Evolutionary conservation across 2,329 filamentous ascomycete species (phyloP), one percentile per base, ranked within the genome.

Genomic region (Fusarium sambucinum): DNA sequence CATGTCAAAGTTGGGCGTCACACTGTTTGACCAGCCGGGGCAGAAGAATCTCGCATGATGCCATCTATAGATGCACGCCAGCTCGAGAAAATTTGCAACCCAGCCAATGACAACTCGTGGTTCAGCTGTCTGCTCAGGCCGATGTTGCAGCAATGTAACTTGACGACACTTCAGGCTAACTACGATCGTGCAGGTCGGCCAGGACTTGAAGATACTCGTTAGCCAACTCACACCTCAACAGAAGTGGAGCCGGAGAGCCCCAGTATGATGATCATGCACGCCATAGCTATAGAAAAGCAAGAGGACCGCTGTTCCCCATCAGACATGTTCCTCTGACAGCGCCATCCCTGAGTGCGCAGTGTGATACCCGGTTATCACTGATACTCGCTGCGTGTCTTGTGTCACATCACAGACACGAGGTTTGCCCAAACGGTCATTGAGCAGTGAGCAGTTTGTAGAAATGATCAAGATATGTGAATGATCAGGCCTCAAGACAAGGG

Each of bases 121-220:
- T 8, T 25, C 5, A 12, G 19, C 16, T 25, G 29, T 23, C 27
- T 23, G 19, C 19, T 29, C 6, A 42, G 25, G 23, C 30, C 40
- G 38, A 45, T 56, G 66, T 69, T 58, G 14, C 66, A 69, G 41
- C 45, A 42, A 56, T 69, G 66, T 45, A 55, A 66, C 58, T 58
- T 29, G 45, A 55, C 52, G 61, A 40, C 47, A 66, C 42, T 16
- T 40, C 17, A 17, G 19, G 41, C 37, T 16, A 40, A 51, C 38
- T 45, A 25, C n/a, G 61, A 66, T 69, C 66, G 46, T 56, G 66
- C 66, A 63, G 47, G 30, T 50, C 23, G 19, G 30, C 9, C 10
- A 27, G n/a, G 37, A n/a, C 16, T 23, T 33, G 19, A 27, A 37
- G n/a, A 14, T 11, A 30, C n/a, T n/a, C n/a, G n/a, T 52, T 45